Evolutionary conservation across 352 stramenopile genomes (phyloP).

Genomic region (Pythium pyrilobum): DNA sequence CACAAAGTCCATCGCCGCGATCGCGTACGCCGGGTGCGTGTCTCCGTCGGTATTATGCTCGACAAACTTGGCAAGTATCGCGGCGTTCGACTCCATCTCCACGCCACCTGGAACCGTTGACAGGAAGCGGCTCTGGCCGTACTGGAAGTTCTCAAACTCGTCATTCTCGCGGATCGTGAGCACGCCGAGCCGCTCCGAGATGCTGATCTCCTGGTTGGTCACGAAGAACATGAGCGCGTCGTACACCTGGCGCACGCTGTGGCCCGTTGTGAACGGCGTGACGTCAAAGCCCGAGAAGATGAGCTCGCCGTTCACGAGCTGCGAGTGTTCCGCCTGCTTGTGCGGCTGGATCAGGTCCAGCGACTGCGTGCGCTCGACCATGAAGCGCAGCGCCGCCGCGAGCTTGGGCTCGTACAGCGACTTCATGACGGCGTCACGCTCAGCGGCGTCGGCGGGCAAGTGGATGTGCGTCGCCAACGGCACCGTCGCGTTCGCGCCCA

Average conservation of each 20-base stretch:
- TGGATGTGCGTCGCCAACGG: constrained; percentile 13
- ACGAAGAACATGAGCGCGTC: constrained; percentile 13
- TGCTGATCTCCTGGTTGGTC: constrained; percentile 14
- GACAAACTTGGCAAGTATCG: constrained; percentile 8
- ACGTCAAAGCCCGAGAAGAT: constrained; percentile 6
- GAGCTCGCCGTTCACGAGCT: constrained; percentile 7
- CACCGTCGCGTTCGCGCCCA: background rate
- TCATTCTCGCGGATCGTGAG: constrained; percentile 21
- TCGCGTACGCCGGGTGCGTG: background rate
- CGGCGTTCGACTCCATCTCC: constrained; percentile 15
- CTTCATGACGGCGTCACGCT: background rate
- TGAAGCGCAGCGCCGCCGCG: constrained; percentile 10
- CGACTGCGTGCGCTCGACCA: constrained; percentile 3
- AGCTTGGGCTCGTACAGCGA: constrained; percentile 2
- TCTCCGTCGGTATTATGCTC: no score
- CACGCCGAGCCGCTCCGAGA: constrained; percentile 17
- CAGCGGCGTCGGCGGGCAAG: background rate
- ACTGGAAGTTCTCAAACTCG: constrained; percentile 6
- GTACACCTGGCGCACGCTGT: constrained; percentile 20
- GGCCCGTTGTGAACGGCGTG: constrained; percentile 7
- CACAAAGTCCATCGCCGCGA: constrained; percentile 12
- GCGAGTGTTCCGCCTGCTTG: background rate
- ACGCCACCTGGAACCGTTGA: background rate
- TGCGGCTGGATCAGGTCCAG: constrained; percentile 9
- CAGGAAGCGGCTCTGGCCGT: constrained; percentile 11